Conservation (phyloP, 2,329 filamentous ascomycete species). For the Fusarium papillatum region DNA sequence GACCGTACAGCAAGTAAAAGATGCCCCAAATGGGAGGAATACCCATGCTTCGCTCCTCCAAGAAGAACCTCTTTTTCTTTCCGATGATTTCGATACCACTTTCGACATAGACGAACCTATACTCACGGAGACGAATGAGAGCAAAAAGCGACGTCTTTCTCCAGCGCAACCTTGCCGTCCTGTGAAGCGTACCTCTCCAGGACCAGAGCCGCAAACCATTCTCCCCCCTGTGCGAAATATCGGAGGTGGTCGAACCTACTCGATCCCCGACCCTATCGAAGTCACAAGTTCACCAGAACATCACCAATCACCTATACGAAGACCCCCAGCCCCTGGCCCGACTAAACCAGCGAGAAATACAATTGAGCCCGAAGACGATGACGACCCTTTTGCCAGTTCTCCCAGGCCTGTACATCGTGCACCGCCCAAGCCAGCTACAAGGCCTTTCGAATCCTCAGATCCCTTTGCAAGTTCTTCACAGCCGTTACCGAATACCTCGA, state of each 20-base stretch:
- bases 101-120: slow-evolving; percentile 51
- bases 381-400: slow-evolving; percentile 54
- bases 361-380: slow-evolving; percentile 23
- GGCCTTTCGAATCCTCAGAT: slow-evolving; percentile 35
- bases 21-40: neutral
- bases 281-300: slow-evolving; percentile 52
- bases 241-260: slow-evolving; percentile 4
- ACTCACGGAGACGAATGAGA: slow-evolving; percentile 34
- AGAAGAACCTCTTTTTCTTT: slow-evolving; percentile 35
- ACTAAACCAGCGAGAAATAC: neutral
- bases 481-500: neutral
- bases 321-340: neutral
- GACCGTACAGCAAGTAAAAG: neutral
- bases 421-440: neutral
- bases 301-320: neutral
- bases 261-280: slow-evolving; percentile 48
- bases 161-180: slow-evolving; percentile 17
- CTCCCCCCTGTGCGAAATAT: slow-evolving; percentile 19
- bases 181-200: slow-evolving; percentile 31
- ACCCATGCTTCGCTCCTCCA: neutral
- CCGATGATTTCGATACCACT: slow-evolving; percentile 57
- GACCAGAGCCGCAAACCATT: slow-evolving; percentile 1
- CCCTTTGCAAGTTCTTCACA: slow-evolving; percentile 34
- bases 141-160: slow-evolving; percentile 48
- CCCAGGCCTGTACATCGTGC: slow-evolving; percentile 28